Conservation (phyloP, 148 eudicot species). For the Vaccinium macrocarpon region DNA sequence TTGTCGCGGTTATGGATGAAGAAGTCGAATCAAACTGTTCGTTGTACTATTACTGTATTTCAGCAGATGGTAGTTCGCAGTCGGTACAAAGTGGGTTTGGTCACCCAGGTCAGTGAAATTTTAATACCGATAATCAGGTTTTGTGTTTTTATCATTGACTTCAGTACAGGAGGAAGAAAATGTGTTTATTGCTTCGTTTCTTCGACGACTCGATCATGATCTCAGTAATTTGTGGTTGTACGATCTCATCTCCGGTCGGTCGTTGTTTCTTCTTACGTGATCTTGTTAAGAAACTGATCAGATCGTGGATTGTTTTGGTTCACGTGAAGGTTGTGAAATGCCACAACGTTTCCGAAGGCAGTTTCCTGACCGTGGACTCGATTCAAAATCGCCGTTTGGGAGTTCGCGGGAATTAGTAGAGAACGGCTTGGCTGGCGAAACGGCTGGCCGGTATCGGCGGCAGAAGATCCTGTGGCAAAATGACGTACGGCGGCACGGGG, state of each 20-base stretch:
- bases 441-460: neutral
- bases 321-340: constrained; percentile 25
- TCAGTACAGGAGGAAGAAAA: neutral
- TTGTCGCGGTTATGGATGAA: neutral
- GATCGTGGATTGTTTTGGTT: too few species aligned
- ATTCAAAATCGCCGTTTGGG: constrained; percentile 23
- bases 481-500: too few species aligned
- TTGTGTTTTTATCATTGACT: neutral
- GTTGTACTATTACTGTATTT: too few species aligned
- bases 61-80: too few species aligned
- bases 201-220: neutral
- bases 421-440: neutral
- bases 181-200: neutral
- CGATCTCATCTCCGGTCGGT: neutral
- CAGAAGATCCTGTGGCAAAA: neutral
- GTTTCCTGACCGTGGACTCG: constrained; percentile 47
- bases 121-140: neutral
- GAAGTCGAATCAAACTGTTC: neutral
- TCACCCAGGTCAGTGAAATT: neutral
- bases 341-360: constrained; percentile 70
- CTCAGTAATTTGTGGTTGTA: neutral
- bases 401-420: constrained; percentile 41
- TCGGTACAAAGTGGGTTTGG: neutral
- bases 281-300: neutral
- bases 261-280: neutral